phyloP scores from a whole-genome alignment of 1,284 basidiomycete species.

The Malassezia caprae region DNA sequence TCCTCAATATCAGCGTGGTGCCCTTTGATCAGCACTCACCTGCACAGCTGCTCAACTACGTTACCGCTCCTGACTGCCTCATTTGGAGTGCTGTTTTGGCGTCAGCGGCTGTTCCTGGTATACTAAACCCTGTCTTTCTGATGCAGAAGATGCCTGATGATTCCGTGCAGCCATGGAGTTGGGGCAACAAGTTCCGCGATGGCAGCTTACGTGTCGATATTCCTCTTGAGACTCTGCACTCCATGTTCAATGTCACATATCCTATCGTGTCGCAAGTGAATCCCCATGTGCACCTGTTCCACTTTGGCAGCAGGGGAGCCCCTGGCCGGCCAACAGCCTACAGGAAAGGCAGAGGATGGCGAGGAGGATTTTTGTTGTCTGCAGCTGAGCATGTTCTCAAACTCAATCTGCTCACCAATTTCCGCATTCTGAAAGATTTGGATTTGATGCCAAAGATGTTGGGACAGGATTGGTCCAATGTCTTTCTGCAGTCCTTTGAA shows the following conservation, averaged over 20 bases:
- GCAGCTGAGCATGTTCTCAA: slow-evolving; percentile 48
- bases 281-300: slow-evolving; percentile 96
- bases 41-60: slow-evolving; percentile 86
- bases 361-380: slow-evolving; percentile 74
- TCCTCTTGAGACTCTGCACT: slow-evolving; percentile 76
- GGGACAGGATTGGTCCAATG: slow-evolving; percentile 42
- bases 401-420: slow-evolving; percentile 41
- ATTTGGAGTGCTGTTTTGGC: slow-evolving; percentile 53
- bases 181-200: slow-evolving; percentile 56
- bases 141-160: slow-evolving; percentile 86
- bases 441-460: slow-evolving; percentile 39
- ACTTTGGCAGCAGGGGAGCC: slow-evolving; percentile 85
- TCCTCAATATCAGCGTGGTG: slow-evolving; percentile 88
- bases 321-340: slow-evolving; percentile 88
- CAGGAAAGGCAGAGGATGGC: slow-evolving; percentile 67
- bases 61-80: slow-evolving; percentile 78
- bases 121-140: slow-evolving; percentile 59
- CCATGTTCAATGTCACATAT: slow-evolving; percentile 65
- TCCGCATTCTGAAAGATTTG: slow-evolving; percentile 42
- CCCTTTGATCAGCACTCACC: slow-evolving; percentile 82
- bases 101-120: slow-evolving; percentile 44
- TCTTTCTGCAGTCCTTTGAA: slow-evolving; percentile 41
- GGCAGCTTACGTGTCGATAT: slow-evolving; percentile 64
- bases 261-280: slow-evolving; percentile 93
- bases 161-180: slow-evolving; percentile 78